Evolutionary conservation across 441 rosid species (phyloP).

Genomic region (Manihot esculenta): DNA sequence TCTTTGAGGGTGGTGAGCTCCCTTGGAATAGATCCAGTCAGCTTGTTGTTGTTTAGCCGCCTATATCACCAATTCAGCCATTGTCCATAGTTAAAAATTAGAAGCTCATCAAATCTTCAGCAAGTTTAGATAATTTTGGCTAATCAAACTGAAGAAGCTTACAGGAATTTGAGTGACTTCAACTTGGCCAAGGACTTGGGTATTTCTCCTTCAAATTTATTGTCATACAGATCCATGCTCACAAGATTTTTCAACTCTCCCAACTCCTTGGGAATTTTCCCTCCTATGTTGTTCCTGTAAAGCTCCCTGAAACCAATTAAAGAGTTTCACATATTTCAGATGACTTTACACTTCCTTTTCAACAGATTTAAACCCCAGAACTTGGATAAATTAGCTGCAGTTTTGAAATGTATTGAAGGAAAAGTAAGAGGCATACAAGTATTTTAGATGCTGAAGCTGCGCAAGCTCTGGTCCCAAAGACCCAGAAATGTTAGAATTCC

Average conservation of each 20-base stretch:
- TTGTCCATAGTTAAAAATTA: no score
- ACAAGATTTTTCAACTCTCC: constrained; percentile 57
- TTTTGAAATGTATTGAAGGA: background rate
- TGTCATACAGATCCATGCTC: constrained; percentile 64
- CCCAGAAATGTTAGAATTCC: constrained; percentile 68
- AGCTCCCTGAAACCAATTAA: constrained; percentile 54
- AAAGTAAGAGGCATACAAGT: constrained; percentile 40
- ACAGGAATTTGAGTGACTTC: constrained; percentile 73
- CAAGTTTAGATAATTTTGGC: background rate
- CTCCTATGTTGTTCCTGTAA: constrained; percentile 48
- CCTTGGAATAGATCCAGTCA: constrained; percentile 62
- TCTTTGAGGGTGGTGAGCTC: constrained; percentile 51
- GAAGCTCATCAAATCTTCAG: no score
- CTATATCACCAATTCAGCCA: constrained; percentile 33
- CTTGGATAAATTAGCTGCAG: background rate
- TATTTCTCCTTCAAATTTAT: constrained; percentile 54
- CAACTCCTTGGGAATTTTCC: constrained; percentile 60
- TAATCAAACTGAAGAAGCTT: constrained; percentile 27
- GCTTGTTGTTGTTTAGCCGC: constrained; percentile 66
- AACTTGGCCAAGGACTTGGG: constrained; percentile 60
- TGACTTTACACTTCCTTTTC: background rate
- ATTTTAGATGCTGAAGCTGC: constrained; percentile 62
- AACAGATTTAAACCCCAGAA: background rate
- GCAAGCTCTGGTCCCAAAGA: constrained; percentile 65
- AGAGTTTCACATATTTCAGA: background rate